Percentiles rank a stretch among this genome's conserved stretches.
Conservation (phyloP, 2,329 filamentous ascomycete species). For the Didymella pomorum region DNA sequence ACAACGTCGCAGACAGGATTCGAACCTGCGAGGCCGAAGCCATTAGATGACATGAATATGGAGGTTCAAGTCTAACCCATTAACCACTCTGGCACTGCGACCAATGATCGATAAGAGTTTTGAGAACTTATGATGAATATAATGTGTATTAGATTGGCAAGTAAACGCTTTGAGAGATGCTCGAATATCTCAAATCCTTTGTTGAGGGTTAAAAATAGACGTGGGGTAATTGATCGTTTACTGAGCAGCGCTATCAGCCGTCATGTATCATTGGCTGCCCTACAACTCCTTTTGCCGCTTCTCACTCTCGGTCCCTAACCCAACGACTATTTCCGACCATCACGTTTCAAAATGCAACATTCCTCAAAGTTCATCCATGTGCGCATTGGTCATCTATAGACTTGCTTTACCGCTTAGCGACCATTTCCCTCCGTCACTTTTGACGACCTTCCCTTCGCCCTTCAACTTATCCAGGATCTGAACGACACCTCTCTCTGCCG, state of each 20-base stretch:
- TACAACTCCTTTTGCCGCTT: constrained; percentile 43
- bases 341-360: constrained; percentile 55
- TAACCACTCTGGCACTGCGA: constrained; percentile 53
- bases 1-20: constrained; percentile 44
- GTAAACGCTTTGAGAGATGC: no score
- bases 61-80: constrained; percentile 54
- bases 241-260: background rate
- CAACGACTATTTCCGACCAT: constrained; percentile 41
- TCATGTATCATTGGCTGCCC: constrained; percentile 24
- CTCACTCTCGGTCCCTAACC: constrained; percentile 26
- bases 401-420: constrained; percentile 43
- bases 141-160: background rate
- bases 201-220: background rate
- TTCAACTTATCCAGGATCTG: constrained; percentile 83
- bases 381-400: constrained; percentile 28
- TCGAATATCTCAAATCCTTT: no score
- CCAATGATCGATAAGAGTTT: constrained; percentile 22
- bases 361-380: background rate
- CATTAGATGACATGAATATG: constrained; percentile 51
- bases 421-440: constrained; percentile 49
- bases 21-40: constrained; percentile 54
- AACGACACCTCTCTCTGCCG: constrained; percentile 77
- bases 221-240: background rate
- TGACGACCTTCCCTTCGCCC: constrained; percentile 71
- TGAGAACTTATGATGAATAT: background rate